phyloP scores from a whole-genome alignment of 2,329 filamentous ascomycete species.

The Fusarium floridanum region DNA sequence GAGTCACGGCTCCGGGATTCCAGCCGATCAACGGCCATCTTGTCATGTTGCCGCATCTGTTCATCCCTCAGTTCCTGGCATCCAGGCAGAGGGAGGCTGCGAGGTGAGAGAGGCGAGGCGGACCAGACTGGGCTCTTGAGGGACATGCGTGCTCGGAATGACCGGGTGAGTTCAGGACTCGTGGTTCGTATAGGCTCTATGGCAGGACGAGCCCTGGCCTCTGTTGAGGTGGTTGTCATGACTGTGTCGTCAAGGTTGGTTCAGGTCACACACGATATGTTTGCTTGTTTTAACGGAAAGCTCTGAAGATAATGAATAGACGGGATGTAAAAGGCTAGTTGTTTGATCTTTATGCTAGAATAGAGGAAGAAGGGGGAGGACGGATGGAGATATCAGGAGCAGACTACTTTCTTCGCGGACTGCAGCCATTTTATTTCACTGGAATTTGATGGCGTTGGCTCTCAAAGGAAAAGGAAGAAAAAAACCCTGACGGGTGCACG shows the following conservation, averaged over 20 bases:
- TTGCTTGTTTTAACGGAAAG: neutral
- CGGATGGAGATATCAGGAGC: constrained; percentile 6
- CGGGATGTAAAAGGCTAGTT: neutral
- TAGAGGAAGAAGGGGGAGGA: neutral
- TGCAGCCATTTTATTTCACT: constrained; percentile 29
- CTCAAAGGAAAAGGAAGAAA: constrained; percentile 30
- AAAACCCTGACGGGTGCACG: constrained; percentile 21
- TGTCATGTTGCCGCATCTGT: constrained; percentile 34
- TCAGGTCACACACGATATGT: constrained; percentile 8
- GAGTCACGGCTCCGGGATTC: constrained; percentile 22
- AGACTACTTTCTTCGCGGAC: constrained; percentile 3
- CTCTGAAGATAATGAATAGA: constrained; percentile 5
- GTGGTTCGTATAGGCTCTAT: constrained; percentile 44
- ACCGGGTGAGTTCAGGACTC: constrained; percentile 24
- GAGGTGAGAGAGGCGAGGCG: constrained; percentile 39
- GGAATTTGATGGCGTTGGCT: constrained; percentile 39
- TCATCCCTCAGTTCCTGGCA: constrained; percentile 36
- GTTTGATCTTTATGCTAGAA: neutral
- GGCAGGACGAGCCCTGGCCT: constrained; percentile 33
- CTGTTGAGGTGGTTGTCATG: constrained; percentile 36
- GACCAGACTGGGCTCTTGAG: constrained; percentile 42
- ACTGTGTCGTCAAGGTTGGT: neutral
- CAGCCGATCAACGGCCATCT: constrained; percentile 26
- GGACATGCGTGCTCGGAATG: constrained; percentile 21
- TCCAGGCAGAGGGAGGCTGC: constrained; percentile 28